Evolutionary conservation across 768 basidiomycete species (phyloP).

Genomic region (Lactifluus rugatus): DNA sequence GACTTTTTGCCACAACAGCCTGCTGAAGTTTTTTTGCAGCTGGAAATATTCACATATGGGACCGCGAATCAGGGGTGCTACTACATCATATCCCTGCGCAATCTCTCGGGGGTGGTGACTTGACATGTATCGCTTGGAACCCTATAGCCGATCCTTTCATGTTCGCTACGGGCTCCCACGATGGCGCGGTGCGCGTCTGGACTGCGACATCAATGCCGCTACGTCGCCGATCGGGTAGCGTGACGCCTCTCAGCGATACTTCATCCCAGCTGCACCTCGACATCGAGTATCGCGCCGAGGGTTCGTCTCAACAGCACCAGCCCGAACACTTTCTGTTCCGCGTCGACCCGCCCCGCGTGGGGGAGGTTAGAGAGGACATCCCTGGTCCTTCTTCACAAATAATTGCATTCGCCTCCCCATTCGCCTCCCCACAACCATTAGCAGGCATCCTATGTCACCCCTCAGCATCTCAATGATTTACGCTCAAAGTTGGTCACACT

Average conservation of each 20-base stretch:
- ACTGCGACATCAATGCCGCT: constrained; percentile 31
- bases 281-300: constrained; percentile 3
- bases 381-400: constrained; percentile 1
- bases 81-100: constrained; percentile 63
- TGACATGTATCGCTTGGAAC: constrained; percentile 80
- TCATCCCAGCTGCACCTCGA: constrained; percentile 14
- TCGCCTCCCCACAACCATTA: constrained; percentile 1
- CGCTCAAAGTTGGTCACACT: background rate
- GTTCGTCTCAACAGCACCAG: constrained; percentile 3
- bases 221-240: constrained; percentile 4
- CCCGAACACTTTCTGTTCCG: background rate
- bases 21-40: constrained; percentile 32
- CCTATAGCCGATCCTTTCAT: constrained; percentile 55
- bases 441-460: background rate
- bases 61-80: constrained; percentile 64
- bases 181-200: constrained; percentile 70
- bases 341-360: background rate
- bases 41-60: constrained; percentile 82
- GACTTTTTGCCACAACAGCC: background rate
- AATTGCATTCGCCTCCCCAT: constrained; percentile 6
- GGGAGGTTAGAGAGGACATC: constrained; percentile 3
- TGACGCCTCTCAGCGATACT: constrained; percentile 12
- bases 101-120: constrained; percentile 48
- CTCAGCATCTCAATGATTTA: background rate
- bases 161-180: constrained; percentile 66